Base-by-base conservation (phyloP, 208 protist species). In the Zelonia costaricensis region DNA sequence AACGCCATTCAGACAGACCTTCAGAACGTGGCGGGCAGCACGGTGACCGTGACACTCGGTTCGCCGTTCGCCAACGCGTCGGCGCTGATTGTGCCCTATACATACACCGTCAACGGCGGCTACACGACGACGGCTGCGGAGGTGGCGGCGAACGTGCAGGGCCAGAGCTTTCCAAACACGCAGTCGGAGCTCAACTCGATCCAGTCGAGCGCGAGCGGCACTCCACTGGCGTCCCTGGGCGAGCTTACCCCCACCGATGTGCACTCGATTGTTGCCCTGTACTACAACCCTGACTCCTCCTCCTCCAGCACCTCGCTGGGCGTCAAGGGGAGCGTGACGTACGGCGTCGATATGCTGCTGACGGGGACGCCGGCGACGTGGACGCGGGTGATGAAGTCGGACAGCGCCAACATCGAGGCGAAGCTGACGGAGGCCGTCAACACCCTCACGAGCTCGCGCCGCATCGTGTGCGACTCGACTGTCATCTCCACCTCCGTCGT, bases 331-430 rank as follows among this genome's bases (percentile, higher is more conserved):
- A 58, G 30, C 33, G 61, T 59, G 10, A 23, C n/a, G 7, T 67
- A 67, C 36, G 18, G 15, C 1, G 61, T 53, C 28, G 9, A 28
- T 12, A 10, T 67, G 33, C 40, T 67, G 38, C 30, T 67, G 39
- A 35, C 30, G 9, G 51, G 61, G 16, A 2, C 13, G 61, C 51
- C 61, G 51, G 4, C 42, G 15, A 36, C 10, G 13, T 67, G 61
- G 61, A 3, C 18, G 3, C 51, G 10, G 0, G 12, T 18, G 22
- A 39, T 67, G 30, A 3, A 1, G 8, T 13, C 20, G 16, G 12
- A 1, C 18, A 18, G 51, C 43, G 15, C 2, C 28, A 42, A 0
- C 25, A 16, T 67, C 12, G 25, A 4, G 10, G 15, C 1, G 0
- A 13, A 27, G 25, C 33, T 59, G 8, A 23, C 23, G 10, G 15